Base-by-base conservation (phyloP, 2,329 filamentous ascomycete species). In the Fusarium bactridioides region DNA sequence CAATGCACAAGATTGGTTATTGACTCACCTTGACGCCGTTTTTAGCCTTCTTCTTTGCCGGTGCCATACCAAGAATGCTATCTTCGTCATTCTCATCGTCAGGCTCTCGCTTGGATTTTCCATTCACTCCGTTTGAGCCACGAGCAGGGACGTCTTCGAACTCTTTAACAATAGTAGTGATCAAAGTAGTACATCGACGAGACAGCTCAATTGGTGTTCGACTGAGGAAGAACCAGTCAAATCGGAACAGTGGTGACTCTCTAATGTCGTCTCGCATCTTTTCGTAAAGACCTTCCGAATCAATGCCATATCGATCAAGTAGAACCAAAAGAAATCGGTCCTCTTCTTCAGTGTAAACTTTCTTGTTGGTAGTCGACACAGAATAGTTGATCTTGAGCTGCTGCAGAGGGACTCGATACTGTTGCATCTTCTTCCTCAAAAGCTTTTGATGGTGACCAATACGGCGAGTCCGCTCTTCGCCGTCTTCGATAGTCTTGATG, bases 301-400 rank as follows among this genome's bases (percentile, higher is more conserved):
- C 97, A 40, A 99, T 91, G 11, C 97, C 96, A 76, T 94, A 93
- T 81, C 92, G 93, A 83, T 99, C 94, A 10, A 99, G 87, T 83
- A 98, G 92, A 55, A 99, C 95, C 38, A 99, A 87, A 58, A 99
- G 83, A 83, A 99, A 99, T 7, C 96, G 90, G 80, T 99, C 96
- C 81, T 99, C 96, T 80, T 99, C 96, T 80, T 99, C 97, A 0
- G 95, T 98, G 81, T 99, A 99, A 2, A 99, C 95, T 85, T 99
- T 99, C 86, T 99, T 99, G 89, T 99, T 99, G 15, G 97, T 99
- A 5, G 96, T 99, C 11, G 94, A 97, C 33, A 99, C 96, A 1
- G 95, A 97, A 83, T 99, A 99, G 84, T 97, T 98, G 85, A 99
- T 94, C 86, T 97, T 97, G 78, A 99, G 90, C 82, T 99, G 96